These are phyloP conservation scores for Aspergillus bridgeri DNA, from an alignment of 495 filamentous ascomycete genomes.

Conservation along the genomic window DNA sequence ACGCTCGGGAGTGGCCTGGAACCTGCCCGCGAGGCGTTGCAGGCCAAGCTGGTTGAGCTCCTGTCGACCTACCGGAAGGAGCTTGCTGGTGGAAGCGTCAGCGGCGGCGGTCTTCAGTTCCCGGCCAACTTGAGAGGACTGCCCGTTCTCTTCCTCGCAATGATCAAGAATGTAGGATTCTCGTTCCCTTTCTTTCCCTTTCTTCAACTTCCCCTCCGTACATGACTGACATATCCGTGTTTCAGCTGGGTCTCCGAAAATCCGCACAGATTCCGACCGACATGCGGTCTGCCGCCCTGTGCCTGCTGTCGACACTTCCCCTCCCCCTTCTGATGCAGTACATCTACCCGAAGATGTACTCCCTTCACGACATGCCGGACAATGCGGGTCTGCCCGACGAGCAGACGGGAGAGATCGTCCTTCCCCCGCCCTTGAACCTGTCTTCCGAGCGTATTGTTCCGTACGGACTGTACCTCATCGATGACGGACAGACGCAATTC, in stretches of 20 bases:
- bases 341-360: constrained; percentile 92
- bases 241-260: constrained; percentile 83
- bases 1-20: constrained; percentile 83
- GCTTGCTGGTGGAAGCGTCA: constrained; percentile 91
- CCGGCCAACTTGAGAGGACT: constrained; percentile 85
- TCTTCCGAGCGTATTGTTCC: constrained; percentile 83
- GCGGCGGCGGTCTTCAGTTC: constrained; percentile 88
- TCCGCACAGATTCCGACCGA: constrained; percentile 95
- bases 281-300: constrained; percentile 89
- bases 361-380: constrained; percentile 97
- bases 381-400: constrained; percentile 80
- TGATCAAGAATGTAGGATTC: constrained; percentile 82
- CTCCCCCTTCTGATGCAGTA: constrained; percentile 92
- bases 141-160: constrained; percentile 83
- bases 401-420: constrained; percentile 78
- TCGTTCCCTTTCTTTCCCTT: no score
- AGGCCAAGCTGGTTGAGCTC: constrained; percentile 88
- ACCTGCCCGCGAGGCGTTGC: constrained; percentile 82
- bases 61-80: constrained; percentile 96
- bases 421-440: constrained; percentile 82
- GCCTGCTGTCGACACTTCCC: constrained; percentile 87
- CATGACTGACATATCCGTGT: constrained; percentile 25
- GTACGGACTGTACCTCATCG: constrained; percentile 95
- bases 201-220: neutral
- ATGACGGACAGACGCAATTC: constrained; percentile 97